These are phyloP conservation scores for Podila epicladia DNA, from an alignment of 192 early-diverging fungal species.

Conservation along the genomic window DNA sequence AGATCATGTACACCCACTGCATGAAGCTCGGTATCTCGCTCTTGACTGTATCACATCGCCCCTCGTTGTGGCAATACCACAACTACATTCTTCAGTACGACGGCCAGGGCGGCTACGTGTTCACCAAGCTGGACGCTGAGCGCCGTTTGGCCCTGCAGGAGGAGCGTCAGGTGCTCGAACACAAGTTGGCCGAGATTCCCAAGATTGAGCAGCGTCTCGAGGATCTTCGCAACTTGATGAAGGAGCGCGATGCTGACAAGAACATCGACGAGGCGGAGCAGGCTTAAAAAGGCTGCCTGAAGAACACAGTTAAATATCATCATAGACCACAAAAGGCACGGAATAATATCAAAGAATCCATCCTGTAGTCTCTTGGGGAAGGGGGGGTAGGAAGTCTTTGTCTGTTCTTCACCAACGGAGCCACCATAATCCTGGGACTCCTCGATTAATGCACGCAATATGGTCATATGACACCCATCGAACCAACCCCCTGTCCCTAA, in stretches of 20 bases:
- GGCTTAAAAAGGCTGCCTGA: background rate
- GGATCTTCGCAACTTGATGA: conserved; percentile 66
- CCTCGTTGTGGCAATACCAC: conserved; percentile 97
- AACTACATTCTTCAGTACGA: conserved; percentile 95
- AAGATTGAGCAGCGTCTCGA: conserved; percentile 76
- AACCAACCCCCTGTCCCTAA: too few relatives aligned
- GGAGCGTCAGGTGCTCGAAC: conserved; percentile 86
- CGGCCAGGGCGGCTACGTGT: conserved; percentile 96
- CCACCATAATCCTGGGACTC: too few relatives aligned
- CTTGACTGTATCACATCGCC: conserved; percentile 95
- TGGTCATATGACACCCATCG: too few relatives aligned
- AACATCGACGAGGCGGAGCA: conserved; percentile 5
- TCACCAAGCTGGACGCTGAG: conserved; percentile 90
- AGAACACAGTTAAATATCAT: background rate
- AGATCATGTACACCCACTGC: conserved; percentile 88
- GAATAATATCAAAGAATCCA: too few relatives aligned
- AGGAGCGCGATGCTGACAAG: conserved; percentile 48
- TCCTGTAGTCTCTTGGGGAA: too few relatives aligned
- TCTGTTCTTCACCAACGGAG: too few relatives aligned
- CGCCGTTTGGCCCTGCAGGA: conserved; percentile 89
- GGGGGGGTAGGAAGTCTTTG: too few relatives aligned
- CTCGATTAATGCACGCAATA: too few relatives aligned
- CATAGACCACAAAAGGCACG: too few relatives aligned
- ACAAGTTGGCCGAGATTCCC: conserved; percentile 80
- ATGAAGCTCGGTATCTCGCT: conserved; percentile 87